phyloP scores from a whole-genome alignment of 345 rosid genomes.

The Pistacia atlantica region DNA sequence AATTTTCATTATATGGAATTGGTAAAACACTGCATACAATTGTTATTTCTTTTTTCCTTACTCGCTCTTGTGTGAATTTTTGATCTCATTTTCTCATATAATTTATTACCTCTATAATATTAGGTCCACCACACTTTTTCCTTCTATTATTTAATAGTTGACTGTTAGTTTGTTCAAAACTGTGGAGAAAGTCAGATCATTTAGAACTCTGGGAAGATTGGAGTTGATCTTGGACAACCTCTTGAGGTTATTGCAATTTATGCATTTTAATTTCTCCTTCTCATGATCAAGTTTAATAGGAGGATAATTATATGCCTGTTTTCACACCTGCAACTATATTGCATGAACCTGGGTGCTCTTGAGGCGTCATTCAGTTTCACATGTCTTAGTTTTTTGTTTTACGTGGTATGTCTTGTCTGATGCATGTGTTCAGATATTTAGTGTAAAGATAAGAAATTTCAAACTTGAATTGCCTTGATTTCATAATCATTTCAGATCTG shows the following conservation, averaged over 20 bases:
- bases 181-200: background rate
- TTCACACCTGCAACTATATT: background rate
- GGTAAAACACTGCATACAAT: background rate
- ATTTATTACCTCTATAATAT: background rate
- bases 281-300: constrained; percentile 1
- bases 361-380: background rate
- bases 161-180: constrained; percentile 6
- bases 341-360: background rate
- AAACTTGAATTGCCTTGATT: constrained; percentile 6
- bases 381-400: background rate
- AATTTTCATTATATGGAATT: too few species aligned
- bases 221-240: background rate
- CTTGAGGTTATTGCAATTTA: background rate
- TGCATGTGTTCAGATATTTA: background rate
- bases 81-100: background rate
- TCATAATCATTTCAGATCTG: constrained; percentile 16
- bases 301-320: background rate
- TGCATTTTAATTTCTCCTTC: background rate
- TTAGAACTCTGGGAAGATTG: background rate
- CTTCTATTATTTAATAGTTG: background rate
- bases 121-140: constrained; percentile 9
- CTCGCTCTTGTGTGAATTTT: background rate
- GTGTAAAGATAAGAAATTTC: background rate
- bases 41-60: background rate
- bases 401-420: constrained; percentile 6